These are phyloP conservation scores for Aspergillus latus DNA, from an alignment of 2,329 filamentous ascomycete species.

Conservation along the genomic window DNA sequence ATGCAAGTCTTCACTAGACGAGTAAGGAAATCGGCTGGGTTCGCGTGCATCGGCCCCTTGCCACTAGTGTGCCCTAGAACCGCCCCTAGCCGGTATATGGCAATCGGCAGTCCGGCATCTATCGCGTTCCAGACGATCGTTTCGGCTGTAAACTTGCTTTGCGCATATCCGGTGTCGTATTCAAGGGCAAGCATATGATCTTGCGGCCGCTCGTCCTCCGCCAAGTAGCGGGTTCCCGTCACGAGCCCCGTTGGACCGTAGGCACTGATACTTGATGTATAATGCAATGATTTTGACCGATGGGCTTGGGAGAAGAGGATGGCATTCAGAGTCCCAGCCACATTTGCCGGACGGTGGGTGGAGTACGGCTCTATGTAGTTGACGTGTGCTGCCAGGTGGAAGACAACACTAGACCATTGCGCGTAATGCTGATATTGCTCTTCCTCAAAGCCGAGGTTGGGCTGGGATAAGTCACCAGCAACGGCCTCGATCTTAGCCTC, in stretches of 20 bases:
- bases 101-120: not conserved
- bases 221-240: not conserved
- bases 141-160: constrained; percentile 7
- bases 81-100: constrained; percentile 1
- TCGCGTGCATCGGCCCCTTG: not conserved
- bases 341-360: constrained; percentile 6
- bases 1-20: not conserved
- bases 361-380: constrained; percentile 13
- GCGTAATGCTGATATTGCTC: not conserved
- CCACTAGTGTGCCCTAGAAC: not conserved
- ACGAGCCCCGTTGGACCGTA: not conserved
- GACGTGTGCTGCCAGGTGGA: constrained; percentile 11
- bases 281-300: not conserved
- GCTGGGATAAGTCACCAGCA: not conserved
- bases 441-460: not conserved
- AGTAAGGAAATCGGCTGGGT: not conserved
- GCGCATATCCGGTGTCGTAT: constrained; percentile 1
- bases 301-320: constrained; percentile 1
- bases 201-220: not conserved
- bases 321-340: constrained; percentile 4
- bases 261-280: not conserved
- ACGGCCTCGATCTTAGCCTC: not conserved
- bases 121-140: constrained; percentile 7
- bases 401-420: constrained; percentile 11
- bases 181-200: not conserved